Evolutionary conservation across 2,329 filamentous ascomycete species (phyloP), one percentile per base, ranked within the genome.

Genomic region (Allantophomopsis cytisporea): DNA sequence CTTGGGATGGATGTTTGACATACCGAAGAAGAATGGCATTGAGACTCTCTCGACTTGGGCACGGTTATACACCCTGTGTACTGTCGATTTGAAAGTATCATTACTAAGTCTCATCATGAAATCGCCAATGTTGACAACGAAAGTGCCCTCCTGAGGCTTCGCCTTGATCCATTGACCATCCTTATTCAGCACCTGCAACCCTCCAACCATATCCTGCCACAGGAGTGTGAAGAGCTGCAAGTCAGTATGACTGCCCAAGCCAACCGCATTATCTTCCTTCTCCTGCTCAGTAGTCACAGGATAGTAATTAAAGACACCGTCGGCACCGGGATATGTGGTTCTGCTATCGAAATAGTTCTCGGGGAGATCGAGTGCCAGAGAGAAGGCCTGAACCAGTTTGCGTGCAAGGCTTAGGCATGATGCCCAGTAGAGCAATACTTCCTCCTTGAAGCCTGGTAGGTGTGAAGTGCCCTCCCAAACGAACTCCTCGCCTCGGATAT

Each of bases 21-120:
- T 50, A 62, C 65, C 65, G 39, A 73, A 67, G 52, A 74, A 74
- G 49, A 74, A 73, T 1, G 69, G 68, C 65, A 74, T 70, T 0
- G 64, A 71, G 33, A 69, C 65, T 12, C 69, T 56, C 39, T 65
- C 64, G 10, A 50, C 51, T 0, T 46, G 45, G 0, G 58, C 55
- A 34, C 59, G 54, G 43, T 67, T 68, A 23, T 61, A 62, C 2
- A 74, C 67, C 13, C 68, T 56, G 49, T 73, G 69, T 15, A 41
- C 41, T n/a, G 64, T 68, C 1, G 60, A 64, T 44, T 60, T 62
- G 47, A 66, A 65, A 16, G 49, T 57, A 46, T 70, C 63, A 49
- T 71, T 71, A 32, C 61, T 64, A 17, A 70, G 54, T 10, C 66
- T 57, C 60, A 68, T 65, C 54, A 71, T 56, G 39, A 67, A 69